These are phyloP conservation scores for Sarocladium strictum DNA, from an alignment of 2,329 filamentous ascomycete genomes.

Conservation along the genomic window DNA sequence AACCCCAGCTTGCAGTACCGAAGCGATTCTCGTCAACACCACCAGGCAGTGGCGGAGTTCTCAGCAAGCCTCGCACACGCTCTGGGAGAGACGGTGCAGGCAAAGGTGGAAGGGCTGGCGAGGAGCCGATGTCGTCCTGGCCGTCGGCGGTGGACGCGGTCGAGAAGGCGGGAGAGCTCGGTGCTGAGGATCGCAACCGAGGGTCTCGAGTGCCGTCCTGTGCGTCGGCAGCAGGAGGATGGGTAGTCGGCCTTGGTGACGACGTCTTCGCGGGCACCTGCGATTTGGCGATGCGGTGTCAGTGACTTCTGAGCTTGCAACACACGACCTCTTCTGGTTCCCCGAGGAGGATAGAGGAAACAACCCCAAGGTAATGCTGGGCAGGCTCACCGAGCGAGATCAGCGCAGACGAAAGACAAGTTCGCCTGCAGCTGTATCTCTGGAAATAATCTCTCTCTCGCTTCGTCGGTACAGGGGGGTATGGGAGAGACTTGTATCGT, in stretches of 20 bases:
- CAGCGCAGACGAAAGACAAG: constrained; percentile 53
- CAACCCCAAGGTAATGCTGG: background rate
- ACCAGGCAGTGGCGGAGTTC: constrained; percentile 44
- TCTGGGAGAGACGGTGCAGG: constrained; percentile 52
- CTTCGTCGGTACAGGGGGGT: background rate
- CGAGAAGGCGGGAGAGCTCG: constrained; percentile 54
- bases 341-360: background rate
- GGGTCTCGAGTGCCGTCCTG: constrained; percentile 46
- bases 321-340: background rate
- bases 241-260: constrained; percentile 41
- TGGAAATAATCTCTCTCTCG: constrained; percentile 8
- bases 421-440: constrained; percentile 58
- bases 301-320: background rate
- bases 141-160: constrained; percentile 56
- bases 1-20: constrained; percentile 82
- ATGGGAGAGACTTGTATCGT: background rate
- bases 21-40: constrained; percentile 35
- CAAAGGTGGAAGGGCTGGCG: constrained; percentile 53
- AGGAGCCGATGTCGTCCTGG: constrained; percentile 47
- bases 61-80: constrained; percentile 47
- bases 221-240: constrained; percentile 55
- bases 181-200: constrained; percentile 30
- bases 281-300: constrained; percentile 14
- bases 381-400: constrained; percentile 47
- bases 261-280: constrained; percentile 49